These are phyloP conservation scores for Pestalotiopsis sp. DNA, from an alignment of 2,329 filamentous ascomycete species.

Conservation along the genomic window DNA sequence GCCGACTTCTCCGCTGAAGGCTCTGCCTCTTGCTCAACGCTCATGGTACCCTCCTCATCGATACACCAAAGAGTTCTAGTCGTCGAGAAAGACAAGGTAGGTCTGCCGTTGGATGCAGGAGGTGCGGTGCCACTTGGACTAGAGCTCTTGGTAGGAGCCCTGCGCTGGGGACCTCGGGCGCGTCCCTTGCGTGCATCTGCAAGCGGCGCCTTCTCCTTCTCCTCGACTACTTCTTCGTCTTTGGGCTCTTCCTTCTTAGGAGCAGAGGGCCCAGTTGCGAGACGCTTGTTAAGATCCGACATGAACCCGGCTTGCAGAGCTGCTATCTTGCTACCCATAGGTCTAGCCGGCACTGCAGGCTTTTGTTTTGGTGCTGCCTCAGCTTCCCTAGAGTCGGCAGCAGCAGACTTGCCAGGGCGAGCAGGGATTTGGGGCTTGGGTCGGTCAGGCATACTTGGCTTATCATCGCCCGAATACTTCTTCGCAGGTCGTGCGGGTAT, in stretches of 20 bases:
- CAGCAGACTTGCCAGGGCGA: constrained; percentile 42
- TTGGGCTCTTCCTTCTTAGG: constrained; percentile 73
- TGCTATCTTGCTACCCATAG: constrained; percentile 83
- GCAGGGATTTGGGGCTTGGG: constrained; percentile 64
- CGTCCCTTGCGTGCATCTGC: constrained; percentile 87
- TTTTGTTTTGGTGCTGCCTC: constrained; percentile 68
- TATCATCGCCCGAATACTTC: constrained; percentile 36
- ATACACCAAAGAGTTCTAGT: constrained; percentile 55
- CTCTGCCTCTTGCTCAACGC: constrained; percentile 31
- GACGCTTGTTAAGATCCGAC: constrained; percentile 86
- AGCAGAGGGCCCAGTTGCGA: constrained; percentile 82
- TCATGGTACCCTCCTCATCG: constrained; percentile 50
- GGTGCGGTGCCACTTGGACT: constrained; percentile 34
- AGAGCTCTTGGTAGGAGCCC: constrained; percentile 61
- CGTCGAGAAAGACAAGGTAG: constrained; percentile 48
- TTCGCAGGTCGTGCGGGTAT: constrained; percentile 59
- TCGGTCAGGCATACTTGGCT: constrained; percentile 52
- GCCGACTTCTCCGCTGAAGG: constrained; percentile 16
- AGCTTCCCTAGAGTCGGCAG: constrained; percentile 40
- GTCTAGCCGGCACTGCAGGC: constrained; percentile 78
- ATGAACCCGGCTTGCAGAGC: constrained; percentile 90
- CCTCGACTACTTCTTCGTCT: constrained; percentile 54
- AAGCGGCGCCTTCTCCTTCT: constrained; percentile 77
- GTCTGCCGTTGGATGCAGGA: constrained; percentile 31
- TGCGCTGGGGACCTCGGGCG: constrained; percentile 82